phyloP scores from a whole-genome alignment of 768 basidiomycete species.

The Lanmaoa pseudosensibilis region DNA sequence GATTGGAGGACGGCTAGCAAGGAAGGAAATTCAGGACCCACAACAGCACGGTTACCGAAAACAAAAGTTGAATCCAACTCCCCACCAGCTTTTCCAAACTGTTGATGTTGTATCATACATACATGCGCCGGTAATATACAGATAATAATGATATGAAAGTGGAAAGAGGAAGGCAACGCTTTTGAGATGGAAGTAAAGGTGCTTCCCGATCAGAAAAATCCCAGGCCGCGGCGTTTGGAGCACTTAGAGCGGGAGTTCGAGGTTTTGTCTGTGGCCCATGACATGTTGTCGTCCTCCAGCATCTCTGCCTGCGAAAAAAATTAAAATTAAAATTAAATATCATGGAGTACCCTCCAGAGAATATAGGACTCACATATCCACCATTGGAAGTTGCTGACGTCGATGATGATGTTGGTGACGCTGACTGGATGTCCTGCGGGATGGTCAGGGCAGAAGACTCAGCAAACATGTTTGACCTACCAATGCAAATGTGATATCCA shows the following conservation, averaged over 20 bases:
- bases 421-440: conserved; percentile 9
- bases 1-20: no score
- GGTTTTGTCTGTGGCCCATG: conserved; percentile 18
- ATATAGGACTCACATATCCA: conserved; percentile 17
- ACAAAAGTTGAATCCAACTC: no score
- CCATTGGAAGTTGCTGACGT: not conserved
- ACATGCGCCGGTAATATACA: conserved; percentile 1
- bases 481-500: conserved; percentile 22
- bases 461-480: conserved; percentile 13
- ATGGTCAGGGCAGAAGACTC: not conserved
- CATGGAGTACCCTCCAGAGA: not conserved
- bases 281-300: conserved; percentile 33
- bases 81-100: no score
- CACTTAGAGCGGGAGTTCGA: not conserved
- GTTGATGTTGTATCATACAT: conserved; percentile 24
- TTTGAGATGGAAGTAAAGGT: not conserved
- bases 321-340: not conserved
- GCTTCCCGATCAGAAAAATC: conserved; percentile 9
- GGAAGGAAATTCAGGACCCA: no score
- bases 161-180: not conserved
- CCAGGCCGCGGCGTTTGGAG: conserved; percentile 6
- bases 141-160: conserved; percentile 1
- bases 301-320: conserved; percentile 22
- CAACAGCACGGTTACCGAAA: no score
- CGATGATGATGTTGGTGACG: conserved; percentile 8